phyloP scores from a whole-genome alignment of 164 flowering plant genomes.

The Vitis riparia region DNA sequence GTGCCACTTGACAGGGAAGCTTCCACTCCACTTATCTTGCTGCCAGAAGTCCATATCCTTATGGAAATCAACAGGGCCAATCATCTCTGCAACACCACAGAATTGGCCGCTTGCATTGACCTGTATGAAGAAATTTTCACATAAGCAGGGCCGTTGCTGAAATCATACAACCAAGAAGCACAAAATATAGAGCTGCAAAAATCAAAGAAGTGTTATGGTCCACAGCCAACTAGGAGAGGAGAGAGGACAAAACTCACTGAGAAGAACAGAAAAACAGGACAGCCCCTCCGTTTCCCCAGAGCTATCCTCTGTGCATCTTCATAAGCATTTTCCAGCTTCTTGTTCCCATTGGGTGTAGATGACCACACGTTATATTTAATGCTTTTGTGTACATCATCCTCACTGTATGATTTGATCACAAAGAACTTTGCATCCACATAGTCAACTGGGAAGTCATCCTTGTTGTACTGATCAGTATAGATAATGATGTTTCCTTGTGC shows the following conservation, averaged over 20 bases:
- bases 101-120: slow-evolving; percentile 96
- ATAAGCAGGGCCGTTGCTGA: slow-evolving; percentile 7
- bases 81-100: slow-evolving; percentile 97
- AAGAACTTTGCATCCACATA: slow-evolving; percentile 71
- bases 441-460: slow-evolving; percentile 58
- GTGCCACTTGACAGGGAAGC: slow-evolving; percentile 94
- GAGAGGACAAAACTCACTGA: slow-evolving; percentile 55
- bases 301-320: slow-evolving; percentile 65
- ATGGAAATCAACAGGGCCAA: slow-evolving; percentile 73
- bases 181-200: too few species aligned
- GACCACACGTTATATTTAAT: slow-evolving; percentile 92
- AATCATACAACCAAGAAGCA: background rate
- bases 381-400: slow-evolving; percentile 96
- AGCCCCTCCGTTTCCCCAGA: slow-evolving; percentile 46
- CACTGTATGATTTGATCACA: slow-evolving; percentile 89
- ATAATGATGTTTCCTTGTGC: slow-evolving; percentile 58
- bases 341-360: slow-evolving; percentile 93
- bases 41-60: slow-evolving; percentile 95
- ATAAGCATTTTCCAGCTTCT: slow-evolving; percentile 71
- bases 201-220: background rate
- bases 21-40: slow-evolving; percentile 96
- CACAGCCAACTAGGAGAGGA: background rate
- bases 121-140: slow-evolving; percentile 28
- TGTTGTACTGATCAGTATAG: slow-evolving; percentile 60
- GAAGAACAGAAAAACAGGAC: slow-evolving; percentile 86